Evolutionary conservation across 805 yeast genomes (phyloP), one percentile per base, ranked within the genome.

Genomic region (Barnettozyma siamensis): DNA sequence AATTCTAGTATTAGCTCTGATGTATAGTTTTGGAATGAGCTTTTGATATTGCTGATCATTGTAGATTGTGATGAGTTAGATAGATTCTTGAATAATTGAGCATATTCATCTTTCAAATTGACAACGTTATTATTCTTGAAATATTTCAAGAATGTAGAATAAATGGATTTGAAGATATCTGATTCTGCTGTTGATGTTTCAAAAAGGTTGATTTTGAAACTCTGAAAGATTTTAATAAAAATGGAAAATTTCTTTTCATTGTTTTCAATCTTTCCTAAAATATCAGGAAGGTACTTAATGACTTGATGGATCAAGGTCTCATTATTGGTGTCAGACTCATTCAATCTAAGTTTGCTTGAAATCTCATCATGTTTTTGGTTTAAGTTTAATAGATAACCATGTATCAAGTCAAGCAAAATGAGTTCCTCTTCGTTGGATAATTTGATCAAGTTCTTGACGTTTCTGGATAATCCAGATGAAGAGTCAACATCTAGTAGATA

Each of bases 401-500:
- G 49, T 1, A 76, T 49, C 29, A 74, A 56, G 10, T 63, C 55
- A 18, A 76, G 48, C 15, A 75, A 37, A 2, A 49, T 37, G 21
- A 51, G 49, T 19, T 60, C 63, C 3, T 52, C 52, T 12, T 43
- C 46, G 3, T 50, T 32, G 2, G 57, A 38, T 12, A 68, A 43
- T 2, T 59, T 62, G 23, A 71, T 49, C 15, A 53, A 46, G 11
- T 53, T 47, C 26, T 52, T 60, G 18, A 77, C 46, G 7, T 58
- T 59, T 2, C 57, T 53, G 31, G 62, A 64, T 20, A 66, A 42
- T 1, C 44, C 33, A 0, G 50, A 38, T 17, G 66, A 42, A 1
- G 73, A 57, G 0, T 76, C 66, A 3, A 66, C 35, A 50, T 77
- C 86, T 34, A 66, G 62, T 16, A 70, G 49, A 4, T 70, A 52